These are phyloP conservation scores for Melanomma pulvis-pyrius DNA, from an alignment of 495 filamentous ascomycete species.

Conservation along the genomic window DNA sequence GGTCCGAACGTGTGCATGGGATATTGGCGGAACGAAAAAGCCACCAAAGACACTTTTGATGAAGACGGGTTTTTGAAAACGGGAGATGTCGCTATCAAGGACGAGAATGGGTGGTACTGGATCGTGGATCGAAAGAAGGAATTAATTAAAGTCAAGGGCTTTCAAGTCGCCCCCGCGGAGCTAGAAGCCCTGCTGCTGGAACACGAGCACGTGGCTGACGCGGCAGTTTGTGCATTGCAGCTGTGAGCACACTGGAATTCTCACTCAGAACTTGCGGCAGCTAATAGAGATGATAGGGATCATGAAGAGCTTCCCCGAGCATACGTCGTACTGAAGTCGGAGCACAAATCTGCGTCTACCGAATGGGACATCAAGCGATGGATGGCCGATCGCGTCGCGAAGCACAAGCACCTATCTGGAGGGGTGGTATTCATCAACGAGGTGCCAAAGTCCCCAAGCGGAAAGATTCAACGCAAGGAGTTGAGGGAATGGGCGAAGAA, in stretches of 20 bases:
- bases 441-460: slow-evolving; percentile 45
- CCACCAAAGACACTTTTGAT: slow-evolving; percentile 45
- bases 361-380: slow-evolving; percentile 43
- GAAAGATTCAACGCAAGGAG: slow-evolving; percentile 51
- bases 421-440: slow-evolving; percentile 46
- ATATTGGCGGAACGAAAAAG: slow-evolving; percentile 47
- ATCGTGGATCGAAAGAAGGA: slow-evolving; percentile 52
- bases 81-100: slow-evolving; percentile 45
- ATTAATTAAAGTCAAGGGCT: slow-evolving; percentile 51
- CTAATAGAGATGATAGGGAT: slow-evolving; percentile 26
- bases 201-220: slow-evolving; percentile 50
- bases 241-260: slow-evolving; percentile 26
- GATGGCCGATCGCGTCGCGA: slow-evolving; percentile 42
- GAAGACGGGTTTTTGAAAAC: slow-evolving; percentile 45
- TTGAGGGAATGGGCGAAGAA: slow-evolving; percentile 47
- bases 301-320: slow-evolving; percentile 47
- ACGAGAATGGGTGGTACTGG: slow-evolving; percentile 45
- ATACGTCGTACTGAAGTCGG: slow-evolving; percentile 41
- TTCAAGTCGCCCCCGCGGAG: slow-evolving; percentile 55
- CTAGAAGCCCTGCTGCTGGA: slow-evolving; percentile 52
- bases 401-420: slow-evolving; percentile 46
- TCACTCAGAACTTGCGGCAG: neutral
- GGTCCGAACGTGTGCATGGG: slow-evolving; percentile 49
- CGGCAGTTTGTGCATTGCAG: slow-evolving; percentile 46
- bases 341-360: slow-evolving; percentile 29